Evolutionary conservation across 495 filamentous ascomycete species (phyloP), one percentile per base, ranked within the genome.

Genomic region (Sabuloglossum arenarium): DNA sequence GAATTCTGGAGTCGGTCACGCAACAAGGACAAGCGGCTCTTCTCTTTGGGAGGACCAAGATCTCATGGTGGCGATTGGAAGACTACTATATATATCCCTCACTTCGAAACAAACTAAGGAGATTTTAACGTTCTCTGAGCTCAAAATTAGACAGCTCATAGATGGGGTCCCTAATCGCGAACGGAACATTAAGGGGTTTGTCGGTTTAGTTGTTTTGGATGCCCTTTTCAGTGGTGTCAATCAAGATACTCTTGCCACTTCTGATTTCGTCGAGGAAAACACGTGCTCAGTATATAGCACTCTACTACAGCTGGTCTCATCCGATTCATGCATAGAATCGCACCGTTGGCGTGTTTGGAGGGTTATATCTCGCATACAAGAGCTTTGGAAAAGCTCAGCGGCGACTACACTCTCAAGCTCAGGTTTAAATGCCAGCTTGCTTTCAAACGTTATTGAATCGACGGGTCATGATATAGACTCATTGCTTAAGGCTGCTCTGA

Each of bases 1-100:
- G 31, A 58, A 67, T 54, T 61, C 29, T 60, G 9, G 51, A 5
- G 9, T 21, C 16, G n/a, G 21, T 47, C 21, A 55, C 32, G 23
- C 10, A 31, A 46, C 21, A 46, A 39, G 6, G 5, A n/a, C 34
- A 32, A 9, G 57, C 58, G 49, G 29, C 34, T 21, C 31, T 74
- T 69, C 59, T 43, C 69, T 68, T 29, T 87, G 83, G 84, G 75
- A 81, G 60, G 76, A 82, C 59, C 70, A 77, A 56, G 72, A 73
- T 53, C 63, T 87, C n/a, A 72, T 73, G 32, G 43, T 62, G 47
- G 59, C 67, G 39, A 64, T 79, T 23, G 64, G 68, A 31, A 61
- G 61, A 6, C 59, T 71, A 8, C 30, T 78, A 1, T 70, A 76
- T 42, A 52, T 60, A 5, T 69, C 69, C 6, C 56, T 80, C 25